These are phyloP conservation scores for Ogataea pilisensis DNA, from an alignment of 805 yeast species.

Conservation along the genomic window DNA sequence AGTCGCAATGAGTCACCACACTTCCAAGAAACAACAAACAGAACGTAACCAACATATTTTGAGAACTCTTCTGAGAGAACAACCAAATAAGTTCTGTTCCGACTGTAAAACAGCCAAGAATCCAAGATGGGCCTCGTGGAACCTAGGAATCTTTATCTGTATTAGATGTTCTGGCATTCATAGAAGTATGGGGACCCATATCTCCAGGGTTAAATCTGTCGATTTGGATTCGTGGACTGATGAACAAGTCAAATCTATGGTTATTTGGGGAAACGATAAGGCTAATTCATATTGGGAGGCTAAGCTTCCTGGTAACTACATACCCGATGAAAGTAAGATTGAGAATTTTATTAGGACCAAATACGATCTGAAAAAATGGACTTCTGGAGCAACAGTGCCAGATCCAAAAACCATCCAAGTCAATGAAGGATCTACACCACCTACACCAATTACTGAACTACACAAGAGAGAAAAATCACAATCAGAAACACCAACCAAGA, in stretches of 20 bases:
- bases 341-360: conserved; percentile 89
- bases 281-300: conserved; percentile 87
- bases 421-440: not conserved
- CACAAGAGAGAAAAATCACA: not conserved
- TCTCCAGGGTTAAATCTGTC: conserved; percentile 86
- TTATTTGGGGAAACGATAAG: conserved; percentile 77
- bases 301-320: conserved; percentile 61
- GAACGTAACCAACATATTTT: conserved; percentile 67
- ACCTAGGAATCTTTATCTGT: conserved; percentile 86
- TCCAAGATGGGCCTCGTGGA: conserved; percentile 99
- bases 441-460: not conserved
- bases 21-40: conserved; percentile 19
- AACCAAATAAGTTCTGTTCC: conserved; percentile 75
- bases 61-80: conserved; percentile 70
- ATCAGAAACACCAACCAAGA: conserved; percentile 1
- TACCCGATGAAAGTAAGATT: conserved; percentile 80
- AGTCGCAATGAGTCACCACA: not conserved
- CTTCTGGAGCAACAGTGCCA: conserved; percentile 48
- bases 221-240: conserved; percentile 97
- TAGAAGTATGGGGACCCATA: conserved; percentile 93
- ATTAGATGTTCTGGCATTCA: conserved; percentile 96
- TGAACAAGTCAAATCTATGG: conserved; percentile 78
- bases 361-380: conserved; percentile 90
- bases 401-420: conserved; percentile 46
- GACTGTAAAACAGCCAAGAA: conserved; percentile 88